Conservation (phyloP, 352 stramenopile species). For the Thalassiosira ordinaria region DNA sequence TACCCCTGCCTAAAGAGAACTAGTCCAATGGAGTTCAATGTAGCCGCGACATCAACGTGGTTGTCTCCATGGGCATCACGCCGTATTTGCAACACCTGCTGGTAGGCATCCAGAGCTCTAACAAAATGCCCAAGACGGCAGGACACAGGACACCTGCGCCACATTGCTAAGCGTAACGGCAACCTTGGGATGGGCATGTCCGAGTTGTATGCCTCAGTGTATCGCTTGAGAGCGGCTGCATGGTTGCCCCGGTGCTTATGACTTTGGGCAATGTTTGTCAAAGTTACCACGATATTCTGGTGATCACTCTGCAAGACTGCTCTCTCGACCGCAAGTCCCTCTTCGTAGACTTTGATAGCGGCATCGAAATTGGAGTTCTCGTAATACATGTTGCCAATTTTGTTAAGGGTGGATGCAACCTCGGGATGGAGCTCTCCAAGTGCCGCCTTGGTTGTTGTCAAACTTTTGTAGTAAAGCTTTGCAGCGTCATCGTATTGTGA, state of each 20-base stretch:
- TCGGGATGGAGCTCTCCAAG: slow-evolving; percentile 73
- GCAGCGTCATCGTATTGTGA: slow-evolving; percentile 70
- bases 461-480: slow-evolving; percentile 71
- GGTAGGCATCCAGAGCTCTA: slow-evolving; percentile 57
- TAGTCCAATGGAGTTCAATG: slow-evolving; percentile 78
- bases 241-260: slow-evolving; percentile 63
- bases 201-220: slow-evolving; percentile 41
- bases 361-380: slow-evolving; percentile 69
- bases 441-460: slow-evolving; percentile 68
- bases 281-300: slow-evolving; percentile 55
- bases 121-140: slow-evolving; percentile 76
- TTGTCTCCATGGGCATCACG: slow-evolving; percentile 65
- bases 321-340: slow-evolving; percentile 74
- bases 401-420: slow-evolving; percentile 75
- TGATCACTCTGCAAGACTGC: slow-evolving; percentile 66
- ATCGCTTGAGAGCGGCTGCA: slow-evolving; percentile 43
- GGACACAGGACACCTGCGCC: slow-evolving; percentile 72
- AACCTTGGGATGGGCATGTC: slow-evolving; percentile 45
- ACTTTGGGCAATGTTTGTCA: slow-evolving; percentile 74
- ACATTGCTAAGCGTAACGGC: slow-evolving; percentile 67
- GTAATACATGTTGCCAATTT: slow-evolving; percentile 81
- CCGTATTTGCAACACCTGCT: slow-evolving; percentile 70
- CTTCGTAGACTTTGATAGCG: slow-evolving; percentile 70
- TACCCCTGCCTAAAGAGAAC: slow-evolving; percentile 63
- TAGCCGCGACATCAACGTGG: slow-evolving; percentile 73